Evolutionary conservation across 306 rosid species (phyloP), one percentile per base, ranked within the genome.

Genomic region (Albizia julibrissin): DNA sequence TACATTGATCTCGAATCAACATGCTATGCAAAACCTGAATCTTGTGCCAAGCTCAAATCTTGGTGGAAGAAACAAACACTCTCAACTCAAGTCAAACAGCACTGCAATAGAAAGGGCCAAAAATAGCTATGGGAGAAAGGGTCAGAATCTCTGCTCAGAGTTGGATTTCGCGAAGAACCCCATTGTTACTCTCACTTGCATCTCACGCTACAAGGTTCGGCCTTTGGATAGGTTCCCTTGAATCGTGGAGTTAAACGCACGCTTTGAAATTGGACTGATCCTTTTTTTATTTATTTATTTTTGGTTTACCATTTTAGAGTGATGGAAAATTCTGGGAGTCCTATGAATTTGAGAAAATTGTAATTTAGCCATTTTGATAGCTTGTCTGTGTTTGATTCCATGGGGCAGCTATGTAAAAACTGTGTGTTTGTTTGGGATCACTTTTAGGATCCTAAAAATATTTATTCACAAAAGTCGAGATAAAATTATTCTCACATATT

Each of bases 181-280:
- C 85, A 81, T 74, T n/a, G n/a, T 86, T 89, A 86, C 94, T 40
- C 87, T 92, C 97, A 85, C 93, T 94, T 88, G 42, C 89, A 94
- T 87, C 43, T 85, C 86, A 91, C 95, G 91, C 85, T 90, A 81
- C 88, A 86, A 79, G 88, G 82, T 77, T 72, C 84, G 24, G 80
- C 80, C 49, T 74, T 74, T 79, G 50, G 86, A 33, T 86, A 79
- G 87, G 50, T 40, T 62, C 39, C 39, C 1, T 27, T 14, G 39
- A 62, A 62, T 27, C 13, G 14, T 62, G 39, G 19, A 4, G 69
- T 62, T 21, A 62, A 62, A 62, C 19, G 19, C 10, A 27, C 12
- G 16, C 33, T 61, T 61, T 61, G 1, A 61, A 59, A 59, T 34
- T 24, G 68, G 68, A 62, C 10, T 62, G 19, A 46, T 14, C 1